These are phyloP conservation scores for Daldinia concentrica DNA, from an alignment of 495 filamentous ascomycete species.

Conservation along the genomic window DNA sequence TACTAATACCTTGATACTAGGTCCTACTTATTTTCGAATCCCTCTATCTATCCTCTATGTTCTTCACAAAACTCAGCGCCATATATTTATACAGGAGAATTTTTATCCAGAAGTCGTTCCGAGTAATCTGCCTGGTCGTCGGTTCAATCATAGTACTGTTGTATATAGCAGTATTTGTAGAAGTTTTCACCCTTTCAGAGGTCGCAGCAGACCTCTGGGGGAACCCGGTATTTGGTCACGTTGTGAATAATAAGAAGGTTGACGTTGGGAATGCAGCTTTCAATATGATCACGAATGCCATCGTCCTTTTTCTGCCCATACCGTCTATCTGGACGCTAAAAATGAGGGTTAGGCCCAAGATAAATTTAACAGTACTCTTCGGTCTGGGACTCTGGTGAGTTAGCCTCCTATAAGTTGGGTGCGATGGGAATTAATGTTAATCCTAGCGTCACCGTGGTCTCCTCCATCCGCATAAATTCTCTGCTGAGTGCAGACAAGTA, in stretches of 20 bases:
- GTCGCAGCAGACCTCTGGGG: slow-evolving; percentile 47
- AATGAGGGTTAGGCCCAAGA: slow-evolving; percentile 48
- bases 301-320: slow-evolving; percentile 53
- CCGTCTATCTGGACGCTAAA: slow-evolving; percentile 50
- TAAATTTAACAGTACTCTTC: slow-evolving; percentile 49
- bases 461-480: slow-evolving; percentile 20
- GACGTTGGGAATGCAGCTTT: slow-evolving; percentile 41
- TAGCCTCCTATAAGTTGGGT: background rate
- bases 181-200: slow-evolving; percentile 20
- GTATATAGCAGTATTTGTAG: slow-evolving; percentile 14
- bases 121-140: slow-evolving; percentile 30
- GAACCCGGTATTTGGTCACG: background rate
- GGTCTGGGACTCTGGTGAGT: slow-evolving; percentile 51
- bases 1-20: slow-evolving; percentile 9
- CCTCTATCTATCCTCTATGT: slow-evolving; percentile 26
- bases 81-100: slow-evolving; percentile 53
- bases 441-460: slow-evolving; percentile 17
- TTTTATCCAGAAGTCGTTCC: slow-evolving; percentile 39
- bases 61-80: slow-evolving; percentile 51
- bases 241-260: background rate
- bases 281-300: slow-evolving; percentile 49
- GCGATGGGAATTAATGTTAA: background rate
- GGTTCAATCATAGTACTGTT: slow-evolving; percentile 33
- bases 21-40: slow-evolving; percentile 22
- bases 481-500: background rate